These are phyloP conservation scores for Phytopythium boreale DNA, from an alignment of 352 stramenopile genomes.

Conservation along the genomic window DNA sequence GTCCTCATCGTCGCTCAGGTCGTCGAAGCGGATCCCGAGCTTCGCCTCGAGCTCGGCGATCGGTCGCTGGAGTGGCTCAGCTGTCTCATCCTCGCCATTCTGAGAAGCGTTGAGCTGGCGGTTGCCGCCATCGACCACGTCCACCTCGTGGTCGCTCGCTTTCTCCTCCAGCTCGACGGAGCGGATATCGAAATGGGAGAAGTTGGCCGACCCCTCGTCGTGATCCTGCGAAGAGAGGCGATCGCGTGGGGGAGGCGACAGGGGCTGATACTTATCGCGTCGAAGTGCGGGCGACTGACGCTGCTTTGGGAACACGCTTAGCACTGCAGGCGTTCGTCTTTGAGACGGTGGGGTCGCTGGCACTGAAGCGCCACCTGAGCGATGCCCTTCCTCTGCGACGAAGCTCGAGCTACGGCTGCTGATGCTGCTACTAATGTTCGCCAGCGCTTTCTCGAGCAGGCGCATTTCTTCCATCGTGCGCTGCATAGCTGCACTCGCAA, in stretches of 20 bases:
- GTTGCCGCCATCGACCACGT: constrained; percentile 14
- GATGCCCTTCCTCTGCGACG: background rate
- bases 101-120: constrained; percentile 20
- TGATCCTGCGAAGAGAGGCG: constrained; percentile 5
- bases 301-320: background rate
- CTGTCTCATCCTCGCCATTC: constrained; percentile 1
- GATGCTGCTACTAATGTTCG: constrained; percentile 60
- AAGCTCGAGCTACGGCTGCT: constrained; percentile 25
- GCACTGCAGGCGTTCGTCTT: background rate
- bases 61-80: constrained; percentile 47
- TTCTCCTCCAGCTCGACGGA: constrained; percentile 2
- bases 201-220: background rate
- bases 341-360: background rate
- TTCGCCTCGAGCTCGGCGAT: constrained; percentile 73
- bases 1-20: constrained; percentile 46
- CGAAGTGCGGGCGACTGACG: background rate
- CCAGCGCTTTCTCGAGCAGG: constrained; percentile 60
- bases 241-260: background rate
- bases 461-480: constrained; percentile 64
- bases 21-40: constrained; percentile 62
- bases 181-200: constrained; percentile 6
- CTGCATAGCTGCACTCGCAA: constrained; percentile 34
- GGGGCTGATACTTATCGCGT: background rate
- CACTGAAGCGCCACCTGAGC: background rate
- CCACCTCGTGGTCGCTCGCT: background rate